phyloP scores from a whole-genome alignment of 306 rosid genomes.

The Vachellia pachyceras region DNA sequence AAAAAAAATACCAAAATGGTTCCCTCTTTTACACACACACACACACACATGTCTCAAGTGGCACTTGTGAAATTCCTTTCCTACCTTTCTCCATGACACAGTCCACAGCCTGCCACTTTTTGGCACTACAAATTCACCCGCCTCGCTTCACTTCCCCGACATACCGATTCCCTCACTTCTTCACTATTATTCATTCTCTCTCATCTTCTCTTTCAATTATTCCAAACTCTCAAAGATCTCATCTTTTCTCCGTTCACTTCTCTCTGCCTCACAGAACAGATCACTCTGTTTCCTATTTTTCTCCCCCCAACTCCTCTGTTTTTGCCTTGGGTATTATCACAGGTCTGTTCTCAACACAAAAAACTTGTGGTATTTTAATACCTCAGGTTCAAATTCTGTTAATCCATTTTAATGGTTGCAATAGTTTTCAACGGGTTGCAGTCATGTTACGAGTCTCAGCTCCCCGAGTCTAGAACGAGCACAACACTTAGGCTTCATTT shows the following conservation, averaged over 20 bases:
- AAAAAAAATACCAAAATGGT: not conserved
- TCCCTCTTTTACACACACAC: not conserved
- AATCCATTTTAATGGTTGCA: slow-evolving; percentile 65
- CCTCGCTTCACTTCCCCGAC: slow-evolving; percentile 50
- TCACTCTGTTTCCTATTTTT: slow-evolving; percentile 6
- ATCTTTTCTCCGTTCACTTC: slow-evolving; percentile 1
- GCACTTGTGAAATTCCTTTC: slow-evolving; percentile 38
- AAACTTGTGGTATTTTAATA: not conserved
- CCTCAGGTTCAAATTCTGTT: not conserved
- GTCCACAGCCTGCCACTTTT: slow-evolving; percentile 48
- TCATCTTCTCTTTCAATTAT: not conserved
- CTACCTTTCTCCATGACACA: slow-evolving; percentile 5
- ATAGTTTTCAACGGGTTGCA: slow-evolving; percentile 65
- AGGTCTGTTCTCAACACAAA: not conserved
- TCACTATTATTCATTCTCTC: not conserved
- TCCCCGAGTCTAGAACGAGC: slow-evolving; percentile 64
- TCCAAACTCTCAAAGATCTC: not conserved
- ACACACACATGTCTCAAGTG: slow-evolving; percentile 53
- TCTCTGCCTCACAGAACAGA: not conserved
- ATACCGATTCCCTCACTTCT: slow-evolving; percentile 35
- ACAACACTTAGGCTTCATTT: slow-evolving; percentile 59
- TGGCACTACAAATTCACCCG: slow-evolving; percentile 75
- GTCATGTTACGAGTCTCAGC: slow-evolving; percentile 63
- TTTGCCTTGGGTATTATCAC: not conserved
- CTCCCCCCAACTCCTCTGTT: not conserved